A percentile compares a stretch with the other conserved stretches of the same genome.
Evolutionary conservation across 164 flowering plant genomes (phyloP).

Genomic region (Akebia trifoliata): DNA sequence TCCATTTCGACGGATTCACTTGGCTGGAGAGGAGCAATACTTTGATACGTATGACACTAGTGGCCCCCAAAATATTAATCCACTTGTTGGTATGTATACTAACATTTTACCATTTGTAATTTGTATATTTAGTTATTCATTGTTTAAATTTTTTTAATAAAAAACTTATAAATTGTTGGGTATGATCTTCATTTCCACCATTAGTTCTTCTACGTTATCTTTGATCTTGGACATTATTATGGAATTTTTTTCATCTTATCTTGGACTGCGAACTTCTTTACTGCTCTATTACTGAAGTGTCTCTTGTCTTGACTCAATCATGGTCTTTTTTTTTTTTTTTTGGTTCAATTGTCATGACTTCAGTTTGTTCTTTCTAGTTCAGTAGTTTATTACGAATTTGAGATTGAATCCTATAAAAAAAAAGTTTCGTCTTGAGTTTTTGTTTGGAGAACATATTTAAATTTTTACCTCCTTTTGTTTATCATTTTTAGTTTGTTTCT

Average conservation of each 20-base stretch:
- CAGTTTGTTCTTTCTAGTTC: background rate
- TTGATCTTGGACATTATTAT: constrained; percentile 1
- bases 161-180: too few relatives aligned
- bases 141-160: background rate
- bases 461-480: background rate
- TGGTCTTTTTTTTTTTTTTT: too few relatives aligned
- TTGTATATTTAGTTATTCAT: background rate
- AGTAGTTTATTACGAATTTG: background rate
- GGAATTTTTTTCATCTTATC: background rate
- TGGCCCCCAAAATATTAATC: constrained; percentile 87
- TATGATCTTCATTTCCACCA: constrained; percentile 1
- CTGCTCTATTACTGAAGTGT: too few relatives aligned
- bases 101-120: background rate
- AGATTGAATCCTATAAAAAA: background rate
- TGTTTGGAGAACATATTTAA: background rate
- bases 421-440: background rate
- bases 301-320: too few relatives aligned
- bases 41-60: constrained; percentile 96
- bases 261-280: background rate
- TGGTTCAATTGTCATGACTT: background rate
- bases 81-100: constrained; percentile 53
- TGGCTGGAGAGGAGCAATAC: constrained; percentile 69
- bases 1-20: constrained; percentile 87
- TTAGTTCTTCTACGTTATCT: background rate
- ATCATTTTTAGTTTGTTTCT: background rate